Evolutionary conservation across 441 rosid species (phyloP).

Genomic region (Croton laevigatus): DNA sequence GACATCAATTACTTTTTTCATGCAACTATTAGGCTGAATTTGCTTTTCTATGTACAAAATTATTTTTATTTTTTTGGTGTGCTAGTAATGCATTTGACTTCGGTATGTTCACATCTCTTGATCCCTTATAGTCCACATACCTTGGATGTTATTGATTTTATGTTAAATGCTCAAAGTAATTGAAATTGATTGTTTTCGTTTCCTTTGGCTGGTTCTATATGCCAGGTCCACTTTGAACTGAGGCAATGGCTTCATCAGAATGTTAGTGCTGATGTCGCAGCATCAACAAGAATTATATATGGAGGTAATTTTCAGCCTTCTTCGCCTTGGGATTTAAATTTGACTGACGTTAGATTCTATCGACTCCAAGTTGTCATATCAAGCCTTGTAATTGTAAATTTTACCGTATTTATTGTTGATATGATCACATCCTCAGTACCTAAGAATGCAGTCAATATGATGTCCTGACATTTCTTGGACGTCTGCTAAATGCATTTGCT

Average conservation of each 20-base stretch:
- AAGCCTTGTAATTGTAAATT: neutral
- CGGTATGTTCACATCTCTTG: neutral
- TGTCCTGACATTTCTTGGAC: neutral
- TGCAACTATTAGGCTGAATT: neutral
- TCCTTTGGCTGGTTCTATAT: conserved; percentile 2
- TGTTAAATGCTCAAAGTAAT: neutral
- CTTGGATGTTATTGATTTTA: neutral
- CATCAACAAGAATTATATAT: conserved; percentile 58
- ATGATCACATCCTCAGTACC: neutral
- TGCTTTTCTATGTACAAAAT: neutral
- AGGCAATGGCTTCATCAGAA: conserved; percentile 65
- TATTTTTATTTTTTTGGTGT: neutral
- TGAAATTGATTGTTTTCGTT: neutral
- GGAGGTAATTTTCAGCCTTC: conserved; percentile 43
- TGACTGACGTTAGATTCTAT: neutral
- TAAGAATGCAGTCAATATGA: too few species aligned
- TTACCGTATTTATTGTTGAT: neutral
- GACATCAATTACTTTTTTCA: neutral
- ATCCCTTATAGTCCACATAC: neutral
- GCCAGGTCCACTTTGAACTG: conserved; percentile 53
- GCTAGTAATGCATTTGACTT: neutral
- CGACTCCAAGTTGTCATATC: neutral
- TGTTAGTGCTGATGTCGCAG: conserved; percentile 54
- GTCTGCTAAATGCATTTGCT: neutral
- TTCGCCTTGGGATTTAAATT: neutral